Base-by-base conservation (phyloP, 2,329 filamentous ascomycete species). In the Venturia oleaginea region DNA sequence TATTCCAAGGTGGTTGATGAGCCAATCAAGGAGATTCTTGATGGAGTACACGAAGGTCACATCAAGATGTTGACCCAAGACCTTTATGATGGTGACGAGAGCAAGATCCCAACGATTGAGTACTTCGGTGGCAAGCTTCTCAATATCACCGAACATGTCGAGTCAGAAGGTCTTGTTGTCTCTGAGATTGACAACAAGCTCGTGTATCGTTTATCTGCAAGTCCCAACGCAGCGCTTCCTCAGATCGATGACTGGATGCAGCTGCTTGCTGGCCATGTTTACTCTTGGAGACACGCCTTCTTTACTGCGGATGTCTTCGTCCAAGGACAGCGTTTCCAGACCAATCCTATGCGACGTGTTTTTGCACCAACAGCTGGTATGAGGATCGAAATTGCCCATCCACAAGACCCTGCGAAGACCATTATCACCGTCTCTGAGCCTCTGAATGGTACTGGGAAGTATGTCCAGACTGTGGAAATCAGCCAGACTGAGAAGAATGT, bases 291-390 rank as follows among this genome's bases (percentile, higher is more conserved):
- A 66, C 91, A 97, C 73, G 94, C 94, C 34, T 86, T 99, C 66
- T 93, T 99, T 77, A 91, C 91, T 66, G 89, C 92, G 0, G 93
- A 99, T 69, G 89, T 97, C 34, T 88, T 97, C 68, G 90, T 97
- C 4, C 94, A 99, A 76, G 94, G 92, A 19, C 89, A 96, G 76
- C 92, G 95, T 73, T 97, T 96, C 80, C 91, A 97, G 80, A 96
- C 91, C 65, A 99, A 99, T 78, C 95, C 94, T 0, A 89, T 97
- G 79, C 89, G 88, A 74, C 87, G 93, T 65, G 92, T 99, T 66
- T 93, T 97, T 69, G 88, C 90, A 13, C 94, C 94, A 17, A 85
- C 86, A 17, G 87, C 87, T 40, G 94, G 94, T 59, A 86, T 97
- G 76, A 88, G 92, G 66, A 91, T 99, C 40, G 94, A 99, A 78